Conservation (phyloP, 2,329 filamentous ascomycete genomes). For the Trichophyton benhamiae region DNA sequence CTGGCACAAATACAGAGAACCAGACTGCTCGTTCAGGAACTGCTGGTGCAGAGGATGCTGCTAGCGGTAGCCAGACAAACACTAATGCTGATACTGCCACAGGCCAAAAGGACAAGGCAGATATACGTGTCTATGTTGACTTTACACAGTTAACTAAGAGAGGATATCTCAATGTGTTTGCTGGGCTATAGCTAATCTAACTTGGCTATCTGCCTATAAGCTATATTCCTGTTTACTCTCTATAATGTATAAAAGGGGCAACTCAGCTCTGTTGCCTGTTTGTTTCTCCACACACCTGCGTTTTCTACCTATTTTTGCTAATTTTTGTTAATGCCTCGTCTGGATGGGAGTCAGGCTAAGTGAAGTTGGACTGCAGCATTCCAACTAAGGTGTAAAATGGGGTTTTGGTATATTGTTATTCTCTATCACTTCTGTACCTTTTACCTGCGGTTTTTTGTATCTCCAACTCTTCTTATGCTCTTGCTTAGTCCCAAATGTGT, state of each 20-base stretch:
- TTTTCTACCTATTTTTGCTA: background rate
- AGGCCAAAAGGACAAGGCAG: slow-evolving; percentile 12
- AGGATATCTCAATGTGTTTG: slow-evolving; percentile 32
- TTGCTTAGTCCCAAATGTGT: background rate
- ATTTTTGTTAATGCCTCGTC: background rate
- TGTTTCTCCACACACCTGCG: background rate
- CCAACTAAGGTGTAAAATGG: background rate
- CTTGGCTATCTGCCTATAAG: background rate
- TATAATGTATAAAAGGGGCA: background rate
- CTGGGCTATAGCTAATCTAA: slow-evolving; percentile 6
- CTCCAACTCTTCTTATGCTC: background rate
- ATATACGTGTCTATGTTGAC: slow-evolving; percentile 26
- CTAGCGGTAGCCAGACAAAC: background rate
- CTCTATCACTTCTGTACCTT: background rate
- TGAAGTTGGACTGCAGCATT: background rate
- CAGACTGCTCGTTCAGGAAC: slow-evolving; percentile 7
- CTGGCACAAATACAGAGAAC: slow-evolving; percentile 6
- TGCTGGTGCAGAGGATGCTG: slow-evolving; percentile 5
- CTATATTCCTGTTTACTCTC: background rate
- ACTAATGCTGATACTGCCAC: background rate
- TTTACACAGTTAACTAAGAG: slow-evolving; percentile 32
- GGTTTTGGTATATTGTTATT: background rate
- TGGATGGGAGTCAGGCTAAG: background rate
- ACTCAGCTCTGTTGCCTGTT: background rate
- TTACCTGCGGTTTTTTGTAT: background rate